Conservation (phyloP, 2,329 filamentous ascomycete species). For the Colletotrichum tabaci region DNA sequence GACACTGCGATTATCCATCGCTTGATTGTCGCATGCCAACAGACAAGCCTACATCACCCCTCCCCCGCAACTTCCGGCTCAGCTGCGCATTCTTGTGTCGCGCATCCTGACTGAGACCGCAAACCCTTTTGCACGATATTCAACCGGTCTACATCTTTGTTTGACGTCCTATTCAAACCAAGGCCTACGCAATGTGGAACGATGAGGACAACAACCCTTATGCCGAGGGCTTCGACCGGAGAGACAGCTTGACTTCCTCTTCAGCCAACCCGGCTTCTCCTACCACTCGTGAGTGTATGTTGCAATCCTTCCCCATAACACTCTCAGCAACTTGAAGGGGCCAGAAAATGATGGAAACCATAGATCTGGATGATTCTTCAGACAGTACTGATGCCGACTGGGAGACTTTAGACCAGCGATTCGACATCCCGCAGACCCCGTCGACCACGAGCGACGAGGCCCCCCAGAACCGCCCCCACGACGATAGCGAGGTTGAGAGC, state of each 20-base stretch:
- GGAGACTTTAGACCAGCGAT: conserved; percentile 67
- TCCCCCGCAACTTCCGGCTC: conserved; percentile 40
- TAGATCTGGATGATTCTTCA: conserved; percentile 53
- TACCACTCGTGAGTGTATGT: conserved; percentile 62
- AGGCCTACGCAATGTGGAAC: conserved; percentile 84
- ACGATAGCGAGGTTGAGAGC: conserved; percentile 60
- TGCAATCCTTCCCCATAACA: conserved; percentile 9
- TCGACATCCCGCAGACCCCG: conserved; percentile 79
- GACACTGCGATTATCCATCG: not conserved
- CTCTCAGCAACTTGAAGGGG: conserved; percentile 24
- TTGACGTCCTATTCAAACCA: conserved; percentile 6
- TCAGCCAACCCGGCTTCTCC: conserved; percentile 76
- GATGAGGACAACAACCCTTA: conserved; percentile 99
- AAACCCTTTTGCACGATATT: conserved; percentile 31
- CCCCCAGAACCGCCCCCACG: conserved; percentile 60
- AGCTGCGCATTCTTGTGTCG: conserved; percentile 38
- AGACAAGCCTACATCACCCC: conserved; percentile 29
- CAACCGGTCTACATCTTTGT: conserved; percentile 29
- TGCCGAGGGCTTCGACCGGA: conserved; percentile 88
- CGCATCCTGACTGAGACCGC: conserved; percentile 38
- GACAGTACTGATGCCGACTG: conserved; percentile 61
- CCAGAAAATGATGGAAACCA: conserved; percentile 55
- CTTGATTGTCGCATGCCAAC: conserved; percentile 17
- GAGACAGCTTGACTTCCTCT: conserved; percentile 83
- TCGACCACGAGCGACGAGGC: conserved; percentile 79